Conservation (phyloP, 805 yeast genomes). For the Saccharomycopsis capsularis region DNA sequence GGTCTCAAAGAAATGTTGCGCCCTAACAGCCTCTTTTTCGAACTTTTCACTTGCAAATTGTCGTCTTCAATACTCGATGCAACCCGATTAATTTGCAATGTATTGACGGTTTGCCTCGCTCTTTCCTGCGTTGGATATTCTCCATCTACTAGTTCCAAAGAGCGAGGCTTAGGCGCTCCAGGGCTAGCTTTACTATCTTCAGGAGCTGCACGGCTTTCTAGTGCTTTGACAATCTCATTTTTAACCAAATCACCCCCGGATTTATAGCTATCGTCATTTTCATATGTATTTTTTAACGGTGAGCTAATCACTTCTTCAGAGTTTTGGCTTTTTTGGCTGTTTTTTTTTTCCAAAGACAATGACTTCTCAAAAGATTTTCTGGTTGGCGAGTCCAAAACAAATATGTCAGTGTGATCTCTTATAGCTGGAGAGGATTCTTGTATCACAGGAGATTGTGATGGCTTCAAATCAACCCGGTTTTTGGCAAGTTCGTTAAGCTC, state of each 20-base stretch:
- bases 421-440: constrained; percentile 27
- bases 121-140: no score
- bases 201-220: no score
- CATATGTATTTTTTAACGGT: neutral
- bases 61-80: neutral
- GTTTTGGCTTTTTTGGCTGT: neutral
- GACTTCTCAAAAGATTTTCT: neutral
- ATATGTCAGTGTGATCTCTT: constrained; percentile 21
- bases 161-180: no score
- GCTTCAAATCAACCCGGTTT: neutral
- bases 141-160: no score
- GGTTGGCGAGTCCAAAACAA: constrained; percentile 11
- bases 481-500: neutral
- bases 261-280: no score
- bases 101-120: neutral
- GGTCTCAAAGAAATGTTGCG: no score
- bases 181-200: no score
- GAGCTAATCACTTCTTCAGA: no score
- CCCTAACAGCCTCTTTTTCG: neutral
- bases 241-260: no score
- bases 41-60: neutral
- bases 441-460: constrained; percentile 18
- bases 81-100: neutral
- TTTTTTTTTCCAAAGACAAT: neutral
- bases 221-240: no score